Percentiles rank a stretch among this genome's conserved stretches.
Conservation (phyloP, 768 basidiomycete species). For the Leccinellum luteum region DNA sequence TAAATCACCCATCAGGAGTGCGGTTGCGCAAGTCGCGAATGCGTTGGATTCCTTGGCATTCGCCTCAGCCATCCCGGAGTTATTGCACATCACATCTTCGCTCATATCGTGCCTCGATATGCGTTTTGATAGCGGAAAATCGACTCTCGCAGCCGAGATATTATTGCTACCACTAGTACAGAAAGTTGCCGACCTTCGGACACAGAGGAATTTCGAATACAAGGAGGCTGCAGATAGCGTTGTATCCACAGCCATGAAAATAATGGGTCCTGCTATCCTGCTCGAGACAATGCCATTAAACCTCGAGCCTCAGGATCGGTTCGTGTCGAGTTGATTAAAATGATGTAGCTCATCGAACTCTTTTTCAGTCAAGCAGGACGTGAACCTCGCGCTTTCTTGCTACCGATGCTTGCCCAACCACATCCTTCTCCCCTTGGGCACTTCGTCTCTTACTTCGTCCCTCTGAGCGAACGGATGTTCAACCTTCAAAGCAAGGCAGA, state of each 20-base stretch:
- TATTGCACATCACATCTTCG: constrained; percentile 71
- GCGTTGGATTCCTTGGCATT: constrained; percentile 73
- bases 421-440: constrained; percentile 81
- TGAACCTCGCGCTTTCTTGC: constrained; percentile 87
- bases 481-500: constrained; percentile 81
- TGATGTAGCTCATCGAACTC: background rate
- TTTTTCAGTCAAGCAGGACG: constrained; percentile 57
- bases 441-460: constrained; percentile 89
- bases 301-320: constrained; percentile 79
- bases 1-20: constrained; percentile 56
- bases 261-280: constrained; percentile 81
- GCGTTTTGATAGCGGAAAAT: constrained; percentile 38
- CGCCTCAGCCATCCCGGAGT: constrained; percentile 73
- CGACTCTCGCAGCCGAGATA: constrained; percentile 62
- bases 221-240: constrained; percentile 84
- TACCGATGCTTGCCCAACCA: constrained; percentile 80
- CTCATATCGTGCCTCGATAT: constrained; percentile 62
- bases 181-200: constrained; percentile 70
- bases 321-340: constrained; percentile 24
- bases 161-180: constrained; percentile 68
- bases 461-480: constrained; percentile 92
- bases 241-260: constrained; percentile 76
- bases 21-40: constrained; percentile 61
- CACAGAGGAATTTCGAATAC: constrained; percentile 82
- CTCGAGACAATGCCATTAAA: constrained; percentile 79